Evolutionary conservation across 2,329 filamentous ascomycete species (phyloP).

Genomic region (Sphaceloma murrayae): DNA sequence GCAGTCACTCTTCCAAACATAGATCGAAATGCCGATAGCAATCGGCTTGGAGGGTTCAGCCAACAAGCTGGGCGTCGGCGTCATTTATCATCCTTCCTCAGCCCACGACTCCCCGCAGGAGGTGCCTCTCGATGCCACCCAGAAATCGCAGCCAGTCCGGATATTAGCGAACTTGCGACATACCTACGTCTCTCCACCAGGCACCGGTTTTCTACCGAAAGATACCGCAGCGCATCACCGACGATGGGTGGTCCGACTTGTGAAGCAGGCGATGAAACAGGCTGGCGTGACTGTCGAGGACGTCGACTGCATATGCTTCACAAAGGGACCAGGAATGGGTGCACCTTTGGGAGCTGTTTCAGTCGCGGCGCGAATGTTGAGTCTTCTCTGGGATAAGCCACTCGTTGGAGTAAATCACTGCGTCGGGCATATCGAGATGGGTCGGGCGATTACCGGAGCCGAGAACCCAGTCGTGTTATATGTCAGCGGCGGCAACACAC

Average conservation of each 20-base stretch:
- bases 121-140: constrained; percentile 19
- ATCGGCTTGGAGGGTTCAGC: constrained; percentile 83
- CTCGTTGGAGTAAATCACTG: constrained; percentile 96
- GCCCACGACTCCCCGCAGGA: constrained; percentile 27
- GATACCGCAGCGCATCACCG: constrained; percentile 93
- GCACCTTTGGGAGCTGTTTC: constrained; percentile 82
- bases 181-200: constrained; percentile 85
- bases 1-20: background rate
- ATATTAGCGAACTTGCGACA: constrained; percentile 91
- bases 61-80: constrained; percentile 92
- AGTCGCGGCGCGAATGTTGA: constrained; percentile 70
- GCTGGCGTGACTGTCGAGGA: constrained; percentile 54
- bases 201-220: constrained; percentile 90
- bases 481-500: constrained; percentile 90
- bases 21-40: constrained; percentile 43
- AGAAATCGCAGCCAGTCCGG: constrained; percentile 39
- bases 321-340: constrained; percentile 92
- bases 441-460: constrained; percentile 80
- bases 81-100: constrained; percentile 65
- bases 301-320: constrained; percentile 91
- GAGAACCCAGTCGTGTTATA: constrained; percentile 90
- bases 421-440: constrained; percentile 98
- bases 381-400: constrained; percentile 76
- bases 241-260: constrained; percentile 69
- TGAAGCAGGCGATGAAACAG: constrained; percentile 65